A percentile compares a stretch with the other conserved stretches of the same genome.
Conservation (phyloP, 345 rosid species). For the Conringia planisiliqua region DNA sequence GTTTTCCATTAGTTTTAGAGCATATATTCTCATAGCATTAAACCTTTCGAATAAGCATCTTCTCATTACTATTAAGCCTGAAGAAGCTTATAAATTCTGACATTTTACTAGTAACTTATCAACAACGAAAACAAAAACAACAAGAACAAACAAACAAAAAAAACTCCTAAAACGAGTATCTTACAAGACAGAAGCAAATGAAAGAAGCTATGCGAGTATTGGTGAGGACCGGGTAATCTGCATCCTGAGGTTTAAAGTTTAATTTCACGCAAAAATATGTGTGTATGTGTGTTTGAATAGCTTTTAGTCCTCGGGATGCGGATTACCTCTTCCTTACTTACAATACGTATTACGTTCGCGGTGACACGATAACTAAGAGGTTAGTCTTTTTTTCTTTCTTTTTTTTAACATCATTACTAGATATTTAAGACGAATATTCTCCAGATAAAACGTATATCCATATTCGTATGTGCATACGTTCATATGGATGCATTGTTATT, state of each 20-base stretch:
- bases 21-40: slow-evolving; percentile 33
- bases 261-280: background rate
- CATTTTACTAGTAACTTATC: background rate
- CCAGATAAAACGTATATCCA: background rate
- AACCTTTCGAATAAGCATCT: slow-evolving; percentile 36
- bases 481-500: background rate
- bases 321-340: slow-evolving; percentile 37
- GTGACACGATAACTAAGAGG: background rate
- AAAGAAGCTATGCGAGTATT: slow-evolving; percentile 18
- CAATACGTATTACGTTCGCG: slow-evolving; percentile 13
- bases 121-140: background rate
- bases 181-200: background rate
- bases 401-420: background rate
- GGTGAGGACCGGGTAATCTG: slow-evolving; percentile 39
- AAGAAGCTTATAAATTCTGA: slow-evolving; percentile 18
- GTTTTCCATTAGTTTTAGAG: slow-evolving; percentile 6
- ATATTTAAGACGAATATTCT: background rate
- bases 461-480: background rate
- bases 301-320: slow-evolving; percentile 36
- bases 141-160: background rate
- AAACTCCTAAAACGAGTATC: background rate
- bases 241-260: slow-evolving; percentile 40
- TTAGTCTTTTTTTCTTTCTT: background rate
- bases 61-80: slow-evolving; percentile 11
- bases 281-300: background rate